Percentiles rank a stretch among this genome's conserved stretches.
Evolutionary conservation across 148 eudicot species (phyloP).

Genomic region (Oxyria digyna): DNA sequence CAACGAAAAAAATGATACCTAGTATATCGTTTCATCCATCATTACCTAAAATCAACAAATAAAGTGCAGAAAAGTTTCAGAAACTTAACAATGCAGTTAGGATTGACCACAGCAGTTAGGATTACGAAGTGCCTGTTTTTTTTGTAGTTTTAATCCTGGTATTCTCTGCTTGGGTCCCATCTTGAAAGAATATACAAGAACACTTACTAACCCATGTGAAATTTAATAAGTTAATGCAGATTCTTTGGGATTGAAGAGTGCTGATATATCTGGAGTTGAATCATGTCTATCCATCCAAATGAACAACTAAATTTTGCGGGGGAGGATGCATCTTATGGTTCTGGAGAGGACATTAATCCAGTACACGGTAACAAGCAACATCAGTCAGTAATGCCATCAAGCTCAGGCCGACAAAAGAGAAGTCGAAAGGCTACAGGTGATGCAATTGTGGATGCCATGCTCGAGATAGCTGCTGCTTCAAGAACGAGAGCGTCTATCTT

Average conservation of each 20-base stretch:
- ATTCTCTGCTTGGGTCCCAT: not conserved
- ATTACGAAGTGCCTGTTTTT: not conserved
- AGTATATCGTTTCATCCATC: not conserved
- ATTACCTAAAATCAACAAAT: not conserved
- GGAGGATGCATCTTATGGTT: constrained; percentile 64
- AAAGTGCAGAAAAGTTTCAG: not conserved
- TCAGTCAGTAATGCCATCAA: constrained; percentile 24
- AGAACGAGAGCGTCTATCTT: constrained; percentile 60
- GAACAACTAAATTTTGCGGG: constrained; percentile 23
- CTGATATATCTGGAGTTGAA: constrained; percentile 19
- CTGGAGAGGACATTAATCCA: constrained; percentile 55
- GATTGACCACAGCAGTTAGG: not conserved
- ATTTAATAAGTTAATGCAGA: not conserved
- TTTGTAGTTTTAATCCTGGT: not conserved
- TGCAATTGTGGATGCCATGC: constrained; percentile 71
- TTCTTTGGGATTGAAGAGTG: constrained; percentile 23
- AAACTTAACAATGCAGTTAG: not conserved
- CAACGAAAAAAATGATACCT: not conserved
- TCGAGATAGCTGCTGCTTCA: constrained; percentile 76
- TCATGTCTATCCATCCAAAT: constrained; percentile 50
- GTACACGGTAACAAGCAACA: constrained; percentile 41
- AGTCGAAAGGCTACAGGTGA: constrained; percentile 67
- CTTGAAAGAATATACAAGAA: not conserved
- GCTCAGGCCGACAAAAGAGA: constrained; percentile 50
- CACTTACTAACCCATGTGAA: not conserved